Evolutionary conservation across 768 basidiomycete genomes (phyloP), one percentile per base, ranked within the genome.

Genomic region (Russula sp.): DNA sequence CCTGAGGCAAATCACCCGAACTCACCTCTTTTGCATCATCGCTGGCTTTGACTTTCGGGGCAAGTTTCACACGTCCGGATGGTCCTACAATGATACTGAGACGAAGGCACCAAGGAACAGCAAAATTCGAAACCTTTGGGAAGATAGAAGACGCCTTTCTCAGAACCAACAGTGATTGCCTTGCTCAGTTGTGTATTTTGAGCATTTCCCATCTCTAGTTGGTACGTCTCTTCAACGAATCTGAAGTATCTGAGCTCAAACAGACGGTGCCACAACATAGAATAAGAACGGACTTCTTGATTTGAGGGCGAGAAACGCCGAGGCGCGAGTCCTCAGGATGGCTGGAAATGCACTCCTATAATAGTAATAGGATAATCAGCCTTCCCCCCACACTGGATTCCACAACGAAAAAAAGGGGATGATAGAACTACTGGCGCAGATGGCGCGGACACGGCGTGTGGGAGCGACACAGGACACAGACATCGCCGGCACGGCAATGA

Each of bases 291-390:
- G 67, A 95, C 90, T 92, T 96, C 86, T 97, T 97, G 79, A 97
- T 94, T 71, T 87, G 84, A 60, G 87, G 90, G 54, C 95, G 87
- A 69, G 92, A 95, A 66, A 95, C 94, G 70, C 93, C 94, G 62
- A 74, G 74, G 63, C 92, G 89, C 62, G 88, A 83, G 67, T 92
- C 91, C 36, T 92, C 91, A 8, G 82, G 82, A 75, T 86, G 77
- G 60, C 78, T 80, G 66, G 81, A 76, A 75, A 96, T 91, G 71
- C 90, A 92, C 79, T 94, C 93, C 92, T 94, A 77, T 69, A 67
- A 44, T 65, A 63, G 57, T 59, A 48, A 53, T 48, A 46, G 24
- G 61, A 64, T 30, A 66, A 67, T 69, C 64, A 69, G 58, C 7
- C 52, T 66, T 61, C 49, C 57, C 30, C 42, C 63, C n/a, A 49